Evolutionary conservation across 257 asterid genomes (phyloP).

Genomic region (Forsythia suspensa): DNA sequence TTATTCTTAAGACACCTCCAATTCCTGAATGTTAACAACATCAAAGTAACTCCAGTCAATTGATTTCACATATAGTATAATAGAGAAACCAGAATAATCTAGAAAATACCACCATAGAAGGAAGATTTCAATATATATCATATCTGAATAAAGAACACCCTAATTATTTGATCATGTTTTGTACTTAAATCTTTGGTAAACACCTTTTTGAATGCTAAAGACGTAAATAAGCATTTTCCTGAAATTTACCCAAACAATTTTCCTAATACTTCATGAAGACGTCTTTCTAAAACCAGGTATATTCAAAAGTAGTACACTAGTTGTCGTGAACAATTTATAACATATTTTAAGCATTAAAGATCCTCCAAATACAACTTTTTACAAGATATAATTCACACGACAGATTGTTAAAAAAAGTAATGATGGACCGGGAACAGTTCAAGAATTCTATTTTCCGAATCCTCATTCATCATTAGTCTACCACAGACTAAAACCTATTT

Average conservation of each 20-base stretch:
- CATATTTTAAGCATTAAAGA: not conserved
- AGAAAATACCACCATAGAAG: not conserved
- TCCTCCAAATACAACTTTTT: not conserved
- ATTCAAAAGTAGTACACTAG: not conserved
- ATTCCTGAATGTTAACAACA: conserved; percentile 16
- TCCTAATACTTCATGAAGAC: not conserved
- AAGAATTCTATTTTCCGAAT: not conserved
- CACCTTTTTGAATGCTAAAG: not conserved
- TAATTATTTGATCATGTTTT: not conserved
- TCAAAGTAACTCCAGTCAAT: conserved; percentile 16
- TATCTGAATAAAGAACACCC: not conserved
- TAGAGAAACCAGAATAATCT: not conserved
- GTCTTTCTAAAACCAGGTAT: not conserved
- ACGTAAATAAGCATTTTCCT: conserved; percentile 10
- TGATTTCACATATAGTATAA: not conserved
- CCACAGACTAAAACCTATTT: not conserved
- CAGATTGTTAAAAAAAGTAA: not conserved
- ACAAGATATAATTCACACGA: not conserved
- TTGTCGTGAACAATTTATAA: not conserved
- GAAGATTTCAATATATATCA: not conserved
- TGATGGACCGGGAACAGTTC: not conserved
- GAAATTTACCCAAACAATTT: conserved; percentile 11
- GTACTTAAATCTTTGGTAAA: not conserved
- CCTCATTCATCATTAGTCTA: not conserved
- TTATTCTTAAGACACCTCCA: conserved; percentile 13